Percentiles rank a stretch among this genome's conserved stretches.
Evolutionary conservation across 176 grass and related monocot species (phyloP).

Genomic region (Juncus inflexus): DNA sequence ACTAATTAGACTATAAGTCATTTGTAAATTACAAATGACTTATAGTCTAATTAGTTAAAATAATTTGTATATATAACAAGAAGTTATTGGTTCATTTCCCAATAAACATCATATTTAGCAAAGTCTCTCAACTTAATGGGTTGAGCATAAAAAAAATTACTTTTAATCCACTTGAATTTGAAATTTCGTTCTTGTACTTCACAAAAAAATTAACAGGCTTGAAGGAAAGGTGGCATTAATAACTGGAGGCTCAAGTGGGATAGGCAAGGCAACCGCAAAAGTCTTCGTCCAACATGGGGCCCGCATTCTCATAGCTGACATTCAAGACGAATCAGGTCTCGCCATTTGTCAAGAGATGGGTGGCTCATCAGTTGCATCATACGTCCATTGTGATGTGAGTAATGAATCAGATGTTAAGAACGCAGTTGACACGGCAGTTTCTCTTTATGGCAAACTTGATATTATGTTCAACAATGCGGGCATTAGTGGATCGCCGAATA

Average conservation of each 20-base stretch:
- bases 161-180: too few species aligned
- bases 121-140: too few species aligned
- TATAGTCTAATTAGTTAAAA: too few species aligned
- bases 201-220: not conserved
- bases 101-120: too few species aligned
- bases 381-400: constrained; percentile 10
- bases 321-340: constrained; percentile 22
- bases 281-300: constrained; percentile 20
- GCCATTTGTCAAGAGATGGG: constrained; percentile 20
- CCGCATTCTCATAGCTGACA: constrained; percentile 24
- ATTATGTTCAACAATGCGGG: constrained; percentile 43
- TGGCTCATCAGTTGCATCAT: not conserved
- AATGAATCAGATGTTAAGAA: constrained; percentile 12
- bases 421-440: constrained; percentile 15
- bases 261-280: constrained; percentile 16
- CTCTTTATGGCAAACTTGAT: constrained; percentile 28
- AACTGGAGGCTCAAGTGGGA: constrained; percentile 24
- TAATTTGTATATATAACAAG: too few species aligned
- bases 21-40: too few species aligned
- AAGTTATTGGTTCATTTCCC: too few species aligned
- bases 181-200: too few species aligned
- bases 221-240: constrained; percentile 29
- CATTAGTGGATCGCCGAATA: constrained; percentile 3
- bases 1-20: too few species aligned
- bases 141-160: too few species aligned